Evolutionary conservation across 441 rosid species (phyloP).

Genomic region (Metrosideros polymorpha): DNA sequence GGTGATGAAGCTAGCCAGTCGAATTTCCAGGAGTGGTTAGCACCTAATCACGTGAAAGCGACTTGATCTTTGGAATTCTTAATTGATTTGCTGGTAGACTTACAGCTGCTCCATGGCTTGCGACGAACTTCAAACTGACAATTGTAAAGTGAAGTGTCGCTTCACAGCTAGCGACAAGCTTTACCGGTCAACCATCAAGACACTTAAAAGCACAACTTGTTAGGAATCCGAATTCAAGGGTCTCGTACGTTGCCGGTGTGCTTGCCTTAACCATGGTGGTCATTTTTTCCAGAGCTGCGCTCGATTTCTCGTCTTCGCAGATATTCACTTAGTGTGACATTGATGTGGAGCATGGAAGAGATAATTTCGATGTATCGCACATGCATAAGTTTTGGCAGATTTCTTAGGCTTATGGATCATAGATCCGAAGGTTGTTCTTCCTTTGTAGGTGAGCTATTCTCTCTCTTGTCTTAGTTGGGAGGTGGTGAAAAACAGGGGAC

Average conservation of each 20-base stretch:
- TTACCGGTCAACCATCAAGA: background rate
- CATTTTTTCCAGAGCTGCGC: background rate
- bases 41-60: background rate
- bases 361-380: too few species aligned
- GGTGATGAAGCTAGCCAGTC: background rate
- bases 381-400: too few species aligned
- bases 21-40: background rate
- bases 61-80: background rate
- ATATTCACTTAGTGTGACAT: too few species aligned
- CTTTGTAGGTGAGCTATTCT: background rate
- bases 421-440: background rate
- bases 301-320: too few species aligned
- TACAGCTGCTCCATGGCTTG: background rate
- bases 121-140: accelerated
- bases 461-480: background rate
- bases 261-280: background rate
- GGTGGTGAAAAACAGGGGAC: background rate
- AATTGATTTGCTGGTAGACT: background rate
- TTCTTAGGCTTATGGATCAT: background rate
- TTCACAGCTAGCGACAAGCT: background rate
- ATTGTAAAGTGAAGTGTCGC: background rate
- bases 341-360: too few species aligned
- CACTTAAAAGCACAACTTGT: background rate
- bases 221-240: background rate
- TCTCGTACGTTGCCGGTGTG: background rate